Percentiles rank a stretch among this genome's conserved stretches.
phyloP scores from a whole-genome alignment of 1,139 yeast species.

The Komagataea norvegica region DNA sequence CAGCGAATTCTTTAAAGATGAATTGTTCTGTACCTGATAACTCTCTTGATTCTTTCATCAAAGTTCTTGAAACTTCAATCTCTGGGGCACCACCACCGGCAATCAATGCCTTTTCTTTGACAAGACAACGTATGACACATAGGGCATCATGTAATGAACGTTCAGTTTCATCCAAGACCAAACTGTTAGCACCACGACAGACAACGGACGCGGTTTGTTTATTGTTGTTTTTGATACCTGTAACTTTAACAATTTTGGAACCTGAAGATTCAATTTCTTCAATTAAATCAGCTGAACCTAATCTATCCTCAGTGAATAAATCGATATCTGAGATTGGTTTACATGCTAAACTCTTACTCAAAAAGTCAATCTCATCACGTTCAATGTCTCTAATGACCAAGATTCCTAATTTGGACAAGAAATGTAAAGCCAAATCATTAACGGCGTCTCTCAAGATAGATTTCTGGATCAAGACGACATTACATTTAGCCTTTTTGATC shows the following conservation, averaged over 20 bases:
- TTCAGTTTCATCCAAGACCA: constrained; percentile 92
- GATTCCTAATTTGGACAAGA: constrained; percentile 85
- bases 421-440: constrained; percentile 92
- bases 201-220: constrained; percentile 85
- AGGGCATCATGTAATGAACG: constrained; percentile 95
- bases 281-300: constrained; percentile 86
- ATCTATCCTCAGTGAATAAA: constrained; percentile 83
- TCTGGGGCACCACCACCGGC: constrained; percentile 99
- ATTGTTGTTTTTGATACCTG: constrained; percentile 64
- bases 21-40: constrained; percentile 90
- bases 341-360: constrained; percentile 88
- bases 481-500: constrained; percentile 95
- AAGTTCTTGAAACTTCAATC: constrained; percentile 81
- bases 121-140: constrained; percentile 93
- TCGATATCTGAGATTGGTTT: constrained; percentile 96
- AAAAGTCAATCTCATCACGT: constrained; percentile 93
- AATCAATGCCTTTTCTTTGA: constrained; percentile 87
- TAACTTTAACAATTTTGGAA: constrained; percentile 82
- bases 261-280: constrained; percentile 94
- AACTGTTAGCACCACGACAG: constrained; percentile 90
- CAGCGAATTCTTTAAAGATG: constrained; percentile 93
- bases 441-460: constrained; percentile 96
- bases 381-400: constrained; percentile 94
- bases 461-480: constrained; percentile 88
- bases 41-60: constrained; percentile 71